A percentile compares a stretch with the other conserved stretches of the same genome.
Evolutionary conservation across 1,139 yeast species (phyloP).

Genomic region (Yamadazyma jaroonii): DNA sequence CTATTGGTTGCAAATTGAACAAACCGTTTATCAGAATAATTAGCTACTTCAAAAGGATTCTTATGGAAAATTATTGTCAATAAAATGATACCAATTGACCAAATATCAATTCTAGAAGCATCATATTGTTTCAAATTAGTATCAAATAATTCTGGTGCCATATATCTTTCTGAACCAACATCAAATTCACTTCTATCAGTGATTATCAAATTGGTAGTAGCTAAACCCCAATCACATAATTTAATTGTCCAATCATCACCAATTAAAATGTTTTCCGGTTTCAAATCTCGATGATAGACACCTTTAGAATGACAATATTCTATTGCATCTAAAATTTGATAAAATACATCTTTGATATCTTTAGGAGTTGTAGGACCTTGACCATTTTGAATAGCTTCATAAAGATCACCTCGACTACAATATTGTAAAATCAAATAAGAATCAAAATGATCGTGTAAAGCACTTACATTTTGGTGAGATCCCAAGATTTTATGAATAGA

Average conservation of each 20-base stretch:
- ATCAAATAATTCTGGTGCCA: constrained; percentile 93
- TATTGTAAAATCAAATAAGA: constrained; percentile 82
- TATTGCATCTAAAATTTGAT: constrained; percentile 75
- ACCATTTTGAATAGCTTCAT: constrained; percentile 85
- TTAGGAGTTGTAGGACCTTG: constrained; percentile 76
- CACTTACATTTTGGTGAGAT: constrained; percentile 59
- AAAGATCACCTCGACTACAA: constrained; percentile 87
- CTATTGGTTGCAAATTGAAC: constrained; percentile 84
- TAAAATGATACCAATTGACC: constrained; percentile 90
- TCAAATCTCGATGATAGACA: constrained; percentile 84
- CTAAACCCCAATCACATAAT: constrained; percentile 90
- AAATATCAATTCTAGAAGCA: constrained; percentile 84
- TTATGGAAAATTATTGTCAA: constrained; percentile 85
- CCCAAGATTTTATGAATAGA: constrained; percentile 71
- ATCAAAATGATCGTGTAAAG: constrained; percentile 73
- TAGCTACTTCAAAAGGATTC: constrained; percentile 85
- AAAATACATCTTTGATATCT: constrained; percentile 71
- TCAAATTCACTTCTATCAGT: constrained; percentile 65
- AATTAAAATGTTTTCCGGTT: constrained; percentile 84
- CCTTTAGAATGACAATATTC: constrained; percentile 71
- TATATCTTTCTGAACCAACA: constrained; percentile 90
- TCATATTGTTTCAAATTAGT: constrained; percentile 62
- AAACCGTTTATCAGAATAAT: constrained; percentile 80
- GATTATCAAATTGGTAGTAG: constrained; percentile 63
- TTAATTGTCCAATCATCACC: constrained; percentile 78